Evolutionary conservation across 2,329 filamentous ascomycete genomes (phyloP).

Genomic region (Diaporthe vexans): DNA sequence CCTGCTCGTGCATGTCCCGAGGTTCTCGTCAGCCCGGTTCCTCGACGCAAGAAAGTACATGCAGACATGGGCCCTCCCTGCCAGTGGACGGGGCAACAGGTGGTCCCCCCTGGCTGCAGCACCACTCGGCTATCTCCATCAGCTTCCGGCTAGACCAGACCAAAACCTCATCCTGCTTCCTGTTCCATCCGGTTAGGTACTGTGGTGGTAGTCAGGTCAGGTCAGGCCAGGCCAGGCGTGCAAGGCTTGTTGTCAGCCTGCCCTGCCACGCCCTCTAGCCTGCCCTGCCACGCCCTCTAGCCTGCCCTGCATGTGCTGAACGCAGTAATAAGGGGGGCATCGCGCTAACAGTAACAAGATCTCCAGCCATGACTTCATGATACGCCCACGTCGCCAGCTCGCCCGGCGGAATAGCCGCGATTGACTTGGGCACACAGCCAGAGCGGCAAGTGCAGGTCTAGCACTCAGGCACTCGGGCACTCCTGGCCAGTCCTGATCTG

Average conservation of each 20-base stretch:
- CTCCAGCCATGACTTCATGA: constrained; percentile 26
- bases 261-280: neutral
- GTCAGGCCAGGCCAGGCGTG: too few species aligned
- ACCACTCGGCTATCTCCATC: constrained; percentile 32
- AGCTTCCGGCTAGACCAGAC: constrained; percentile 27
- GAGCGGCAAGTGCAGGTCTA: neutral
- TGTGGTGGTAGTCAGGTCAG: neutral
- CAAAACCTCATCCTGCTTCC: constrained; percentile 10
- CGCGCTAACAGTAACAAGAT: constrained; percentile 8
- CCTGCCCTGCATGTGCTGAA: constrained; percentile 7
- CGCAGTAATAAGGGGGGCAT: constrained; percentile 26
- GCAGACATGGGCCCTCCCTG: constrained; percentile 3
- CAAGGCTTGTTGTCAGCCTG: too few species aligned
- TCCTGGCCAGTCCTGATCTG: too few species aligned
- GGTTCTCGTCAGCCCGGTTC: neutral
- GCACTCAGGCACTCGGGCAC: too few species aligned
- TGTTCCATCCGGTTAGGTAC: constrained; percentile 3
- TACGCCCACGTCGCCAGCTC: constrained; percentile 2
- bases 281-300: neutral
- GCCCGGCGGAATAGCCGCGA: constrained; percentile 19
- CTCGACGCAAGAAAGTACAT: neutral
- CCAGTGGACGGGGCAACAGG: constrained; percentile 9
- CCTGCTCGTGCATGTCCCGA: constrained; percentile 22
- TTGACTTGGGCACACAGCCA: neutral
- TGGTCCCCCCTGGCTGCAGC: constrained; percentile 21